A percentile compares a stretch with the other conserved stretches of the same genome.
Evolutionary conservation across 83 land plant species (phyloP).

Genomic region (Thuja plicata): DNA sequence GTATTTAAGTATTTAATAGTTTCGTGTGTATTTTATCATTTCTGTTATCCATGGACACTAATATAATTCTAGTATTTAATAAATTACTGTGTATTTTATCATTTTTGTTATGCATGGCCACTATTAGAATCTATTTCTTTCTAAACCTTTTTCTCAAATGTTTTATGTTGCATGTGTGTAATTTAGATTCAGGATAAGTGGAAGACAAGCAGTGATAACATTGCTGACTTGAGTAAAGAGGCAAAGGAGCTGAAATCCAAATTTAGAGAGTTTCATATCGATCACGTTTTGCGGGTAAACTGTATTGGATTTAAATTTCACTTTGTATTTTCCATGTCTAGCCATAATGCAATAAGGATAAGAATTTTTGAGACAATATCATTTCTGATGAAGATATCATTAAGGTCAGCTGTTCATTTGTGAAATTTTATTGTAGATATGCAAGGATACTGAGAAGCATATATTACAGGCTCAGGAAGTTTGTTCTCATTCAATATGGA

Average conservation of each 20-base stretch:
- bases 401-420: neutral
- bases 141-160: neutral
- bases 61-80: neutral
- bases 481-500: neutral
- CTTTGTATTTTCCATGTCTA: neutral
- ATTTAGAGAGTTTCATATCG: constrained; percentile 11
- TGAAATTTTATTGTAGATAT: neutral
- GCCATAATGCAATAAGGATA: neutral
- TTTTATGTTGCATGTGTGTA: neutral
- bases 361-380: too few species aligned
- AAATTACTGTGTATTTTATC: neutral
- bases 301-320: neutral
- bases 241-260: constrained; percentile 16
- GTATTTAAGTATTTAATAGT: too few species aligned
- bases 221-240: constrained; percentile 13
- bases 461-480: neutral
- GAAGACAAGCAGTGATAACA: constrained; percentile 8
- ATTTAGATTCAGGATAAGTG: constrained; percentile 9
- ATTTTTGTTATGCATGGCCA: neutral
- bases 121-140: neutral
- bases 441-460: neutral
- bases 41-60: neutral
- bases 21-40: too few species aligned
- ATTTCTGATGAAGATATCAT: neutral
- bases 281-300: constrained; percentile 16